phyloP scores from a whole-genome alignment of 2,329 filamentous ascomycete species.

The Pyrenophora graminea region DNA sequence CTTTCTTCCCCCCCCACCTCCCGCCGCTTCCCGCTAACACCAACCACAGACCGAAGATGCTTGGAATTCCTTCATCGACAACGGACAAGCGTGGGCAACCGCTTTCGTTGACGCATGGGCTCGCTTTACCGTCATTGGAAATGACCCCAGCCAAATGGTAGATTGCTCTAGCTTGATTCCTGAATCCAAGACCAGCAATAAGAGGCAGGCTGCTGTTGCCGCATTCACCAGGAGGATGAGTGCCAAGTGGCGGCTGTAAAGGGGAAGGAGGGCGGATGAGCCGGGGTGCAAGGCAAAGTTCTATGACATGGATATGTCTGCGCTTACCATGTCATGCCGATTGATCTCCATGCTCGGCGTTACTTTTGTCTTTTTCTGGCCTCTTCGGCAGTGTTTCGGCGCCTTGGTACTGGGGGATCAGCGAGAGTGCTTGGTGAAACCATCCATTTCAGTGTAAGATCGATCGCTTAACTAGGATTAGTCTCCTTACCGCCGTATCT shows the following conservation, averaged over 20 bases:
- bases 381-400: no score
- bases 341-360: neutral
- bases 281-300: neutral
- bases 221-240: constrained; percentile 3
- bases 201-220: neutral
- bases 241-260: constrained; percentile 4
- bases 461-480: no score
- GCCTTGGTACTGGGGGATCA: no score
- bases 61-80: constrained; percentile 25
- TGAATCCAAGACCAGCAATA: neutral
- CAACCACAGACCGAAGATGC: constrained; percentile 17
- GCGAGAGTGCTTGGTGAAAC: no score
- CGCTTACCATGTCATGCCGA: no score
- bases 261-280: no score
- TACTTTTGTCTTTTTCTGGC: neutral
- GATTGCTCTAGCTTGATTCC: constrained; percentile 31
- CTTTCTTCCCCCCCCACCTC: no score
- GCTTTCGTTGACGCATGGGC: constrained; percentile 31
- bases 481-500: no score
- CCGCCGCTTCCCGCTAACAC: neutral
- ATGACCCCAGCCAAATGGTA: constrained; percentile 21
- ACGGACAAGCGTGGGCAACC: constrained; percentile 19
- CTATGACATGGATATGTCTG: neutral
- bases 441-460: no score
- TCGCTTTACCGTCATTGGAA: constrained; percentile 28